Evolutionary conservation across 1,139 yeast genomes (phyloP).

Genomic region (Insectozyma bohioensis): DNA sequence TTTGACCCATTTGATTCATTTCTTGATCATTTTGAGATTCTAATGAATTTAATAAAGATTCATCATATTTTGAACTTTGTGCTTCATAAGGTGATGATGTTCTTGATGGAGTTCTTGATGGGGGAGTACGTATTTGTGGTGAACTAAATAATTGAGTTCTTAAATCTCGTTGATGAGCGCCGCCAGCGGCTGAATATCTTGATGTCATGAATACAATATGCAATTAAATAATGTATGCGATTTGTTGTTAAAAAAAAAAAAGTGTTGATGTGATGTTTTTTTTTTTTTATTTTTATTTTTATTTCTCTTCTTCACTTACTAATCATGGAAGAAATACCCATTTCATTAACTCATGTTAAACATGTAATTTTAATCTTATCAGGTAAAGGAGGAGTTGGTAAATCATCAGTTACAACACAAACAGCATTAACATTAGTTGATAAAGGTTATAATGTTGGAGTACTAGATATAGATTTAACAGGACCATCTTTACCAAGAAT

Average conservation of each 20-base stretch:
- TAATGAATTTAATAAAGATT: slow-evolving; percentile 63
- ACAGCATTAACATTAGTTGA: slow-evolving; percentile 74
- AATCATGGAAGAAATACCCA: slow-evolving; percentile 36
- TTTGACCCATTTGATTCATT: slow-evolving; percentile 65
- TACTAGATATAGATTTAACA: slow-evolving; percentile 89
- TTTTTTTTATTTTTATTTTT: neutral
- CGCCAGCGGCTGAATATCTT: slow-evolving; percentile 35
- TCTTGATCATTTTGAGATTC: slow-evolving; percentile 87
- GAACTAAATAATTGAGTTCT: slow-evolving; percentile 46
- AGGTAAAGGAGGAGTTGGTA: slow-evolving; percentile 74
- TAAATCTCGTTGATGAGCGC: slow-evolving; percentile 47
- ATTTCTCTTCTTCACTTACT: neutral
- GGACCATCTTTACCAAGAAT: slow-evolving; percentile 97
- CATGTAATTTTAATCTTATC: slow-evolving; percentile 56
- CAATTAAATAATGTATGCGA: no score
- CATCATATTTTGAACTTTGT: slow-evolving; percentile 44
- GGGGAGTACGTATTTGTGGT: slow-evolving; percentile 17
- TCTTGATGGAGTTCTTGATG: slow-evolving; percentile 32
- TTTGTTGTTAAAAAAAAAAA: no score
- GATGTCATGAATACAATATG: slow-evolving; percentile 33
- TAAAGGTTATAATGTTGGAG: slow-evolving; percentile 81
- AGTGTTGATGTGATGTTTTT: neutral
- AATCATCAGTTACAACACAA: slow-evolving; percentile 93
- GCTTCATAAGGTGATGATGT: slow-evolving; percentile 54
- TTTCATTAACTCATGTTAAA: slow-evolving; percentile 59